These are phyloP conservation scores for Skeletonema costatum DNA, from an alignment of 108 stramenopile species.

Conservation along the genomic window DNA sequence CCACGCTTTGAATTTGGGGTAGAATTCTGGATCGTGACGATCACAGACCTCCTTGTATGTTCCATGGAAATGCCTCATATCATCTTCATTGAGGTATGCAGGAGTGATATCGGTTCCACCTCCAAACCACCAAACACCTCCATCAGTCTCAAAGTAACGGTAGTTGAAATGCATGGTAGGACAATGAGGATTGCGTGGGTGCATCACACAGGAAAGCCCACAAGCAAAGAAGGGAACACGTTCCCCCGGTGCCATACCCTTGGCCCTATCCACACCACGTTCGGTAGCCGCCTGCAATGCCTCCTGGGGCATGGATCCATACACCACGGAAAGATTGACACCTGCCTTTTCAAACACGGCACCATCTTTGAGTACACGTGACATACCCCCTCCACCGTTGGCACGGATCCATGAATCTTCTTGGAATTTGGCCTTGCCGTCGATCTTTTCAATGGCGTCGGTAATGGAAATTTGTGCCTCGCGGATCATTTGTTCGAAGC, in stretches of 20 bases:
- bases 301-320: conserved; percentile 94
- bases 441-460: conserved; percentile 89
- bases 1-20: conserved; percentile 97
- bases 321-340: conserved; percentile 95
- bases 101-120: conserved; percentile 99
- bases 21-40: conserved; percentile 95
- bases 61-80: conserved; percentile 98
- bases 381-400: conserved; percentile 97
- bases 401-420: conserved; percentile 95
- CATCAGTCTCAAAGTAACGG: conserved; percentile 98
- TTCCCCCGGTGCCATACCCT: conserved; percentile 90
- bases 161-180: conserved; percentile 99
- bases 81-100: conserved; percentile 92
- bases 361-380: conserved; percentile 89
- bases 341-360: conserved; percentile 99
- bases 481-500: conserved; percentile 92
- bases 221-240: conserved; percentile 97
- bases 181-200: conserved; percentile 95
- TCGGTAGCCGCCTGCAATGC: conserved; percentile 96
- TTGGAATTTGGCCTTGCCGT: conserved; percentile 88
- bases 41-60: conserved; percentile 98
- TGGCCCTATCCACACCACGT: conserved; percentile 91
- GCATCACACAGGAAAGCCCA: conserved; percentile 97
- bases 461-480: conserved; percentile 94
- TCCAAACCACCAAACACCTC: conserved; percentile 99